These are phyloP conservation scores for Marasmius fiardii DNA, from an alignment of 1,284 basidiomycete species.

Conservation along the genomic window DNA sequence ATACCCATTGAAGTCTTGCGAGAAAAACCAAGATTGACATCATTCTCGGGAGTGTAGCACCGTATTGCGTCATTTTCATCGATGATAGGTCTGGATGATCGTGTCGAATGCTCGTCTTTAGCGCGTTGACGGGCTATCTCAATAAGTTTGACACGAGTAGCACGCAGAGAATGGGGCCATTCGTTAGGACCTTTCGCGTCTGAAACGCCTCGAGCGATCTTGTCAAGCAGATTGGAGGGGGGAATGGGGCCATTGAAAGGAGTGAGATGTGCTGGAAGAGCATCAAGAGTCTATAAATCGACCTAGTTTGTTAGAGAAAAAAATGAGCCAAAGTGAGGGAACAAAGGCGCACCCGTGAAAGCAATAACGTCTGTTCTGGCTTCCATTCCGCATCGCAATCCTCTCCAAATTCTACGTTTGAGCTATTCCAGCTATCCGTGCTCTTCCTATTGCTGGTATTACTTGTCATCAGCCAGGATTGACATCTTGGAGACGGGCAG, in stretches of 20 bases:
- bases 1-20: constrained; percentile 15
- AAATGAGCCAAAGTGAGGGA: constrained; percentile 7
- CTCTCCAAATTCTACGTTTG: constrained; percentile 56
- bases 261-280: constrained; percentile 76
- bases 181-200: constrained; percentile 68
- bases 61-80: constrained; percentile 33
- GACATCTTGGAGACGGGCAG: constrained; percentile 38
- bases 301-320: constrained; percentile 11
- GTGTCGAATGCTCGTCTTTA: constrained; percentile 44
- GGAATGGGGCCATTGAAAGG: constrained; percentile 79
- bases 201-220: constrained; percentile 70
- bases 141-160: constrained; percentile 75
- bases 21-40: constrained; percentile 23
- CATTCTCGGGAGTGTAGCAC: constrained; percentile 24
- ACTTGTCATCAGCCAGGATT: constrained; percentile 43
- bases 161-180: constrained; percentile 77
- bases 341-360: constrained; percentile 53
- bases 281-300: constrained; percentile 66
- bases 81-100: constrained; percentile 29
- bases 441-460: constrained; percentile 58
- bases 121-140: constrained; percentile 64
- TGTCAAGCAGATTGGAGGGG: constrained; percentile 79
- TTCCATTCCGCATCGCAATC: constrained; percentile 71
- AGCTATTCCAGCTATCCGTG: constrained; percentile 80
- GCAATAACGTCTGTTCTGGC: constrained; percentile 61